Percentiles rank a stretch among this genome's conserved stretches.
phyloP scores from a whole-genome alignment of 163 green algal genomes.

The Scenedesmus sp. region DNA sequence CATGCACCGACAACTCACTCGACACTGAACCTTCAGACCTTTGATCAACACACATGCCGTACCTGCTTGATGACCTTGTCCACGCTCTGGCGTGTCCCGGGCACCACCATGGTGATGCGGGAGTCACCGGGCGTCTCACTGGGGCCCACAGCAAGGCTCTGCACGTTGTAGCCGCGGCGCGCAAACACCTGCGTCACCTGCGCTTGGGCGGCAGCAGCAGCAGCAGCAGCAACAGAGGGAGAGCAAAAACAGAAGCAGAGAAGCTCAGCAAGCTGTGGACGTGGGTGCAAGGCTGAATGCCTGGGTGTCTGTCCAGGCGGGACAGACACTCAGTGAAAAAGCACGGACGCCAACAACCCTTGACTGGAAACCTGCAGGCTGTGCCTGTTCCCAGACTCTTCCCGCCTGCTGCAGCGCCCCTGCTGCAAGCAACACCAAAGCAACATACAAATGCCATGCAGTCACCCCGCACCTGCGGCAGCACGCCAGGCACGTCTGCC shows the following conservation, averaged over 20 bases:
- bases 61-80: conserved; percentile 67
- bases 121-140: conserved; percentile 85
- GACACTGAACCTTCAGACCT: background rate
- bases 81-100: conserved; percentile 77
- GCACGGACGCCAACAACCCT: too few relatives aligned
- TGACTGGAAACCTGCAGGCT: too few relatives aligned
- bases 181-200: conserved; percentile 96
- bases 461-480: too few relatives aligned
- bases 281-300: background rate
- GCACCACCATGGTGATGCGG: conserved; percentile 97
- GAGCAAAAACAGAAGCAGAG: background rate
- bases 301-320: too few relatives aligned
- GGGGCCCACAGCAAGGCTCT: conserved; percentile 95
- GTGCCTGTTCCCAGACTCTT: too few relatives aligned
- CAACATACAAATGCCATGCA: too few relatives aligned
- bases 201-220: background rate
- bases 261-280: background rate
- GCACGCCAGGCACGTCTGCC: background rate
- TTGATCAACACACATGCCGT: background rate
- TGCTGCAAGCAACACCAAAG: too few relatives aligned
- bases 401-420: too few relatives aligned
- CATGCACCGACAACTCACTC: too few relatives aligned
- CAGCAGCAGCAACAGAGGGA: background rate
- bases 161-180: conserved; percentile 97
- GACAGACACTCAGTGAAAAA: too few relatives aligned